Base-by-base conservation (phyloP, 495 filamentous ascomycete genomes). In the Aspergillus affinis region DNA sequence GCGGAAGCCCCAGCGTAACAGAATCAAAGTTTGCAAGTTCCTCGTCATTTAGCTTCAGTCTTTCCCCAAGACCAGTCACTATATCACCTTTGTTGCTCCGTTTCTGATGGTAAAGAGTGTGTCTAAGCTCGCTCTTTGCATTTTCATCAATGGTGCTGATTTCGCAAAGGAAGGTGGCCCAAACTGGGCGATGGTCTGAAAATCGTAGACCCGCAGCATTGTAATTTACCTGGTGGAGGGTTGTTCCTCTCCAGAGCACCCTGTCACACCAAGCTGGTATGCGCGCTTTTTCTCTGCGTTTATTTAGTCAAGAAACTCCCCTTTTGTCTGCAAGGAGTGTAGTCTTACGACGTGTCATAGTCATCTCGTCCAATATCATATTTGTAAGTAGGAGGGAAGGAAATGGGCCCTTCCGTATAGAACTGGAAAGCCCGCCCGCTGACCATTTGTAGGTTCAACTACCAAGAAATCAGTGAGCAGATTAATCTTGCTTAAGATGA, bases 231-330 rank as follows among this genome's bases (percentile, higher is more conserved):
- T 98, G 95, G 7, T 87, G 86, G 6, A 98, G 80, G 61, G 88
- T 91, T 46, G 81, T 79, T 23, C 95, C 95, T 81, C 90, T 94
- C 58, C 90, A 86, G 13, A 99, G 75, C 15, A 99, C 84, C 41
- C 94, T 89, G 73, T 99, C 94, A 67, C 92, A 97, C 94, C 94
- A 99, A 4, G 94, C 94, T 26, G 94, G 94, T 60, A 98, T 97
- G 29, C 94, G 87, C 29, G 84, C 83, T 76, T 98, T 99, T 63
- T 99, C 94, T 19, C 89, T 93, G 56, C 10, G 29, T 23, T 29
- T 0, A 10, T 10, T 65, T 53, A 62, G 59, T 55, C 19, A 49
- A 41, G 13, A 41, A 17, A 2, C 2, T 51, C 45, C 51, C 10
- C 4, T 4, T 52, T 3, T 21, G 27, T 6, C 6, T 18, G 6